A percentile compares a stretch with the other conserved stretches of the same genome.
Evolutionary conservation across 345 rosid species (phyloP).

Genomic region (Alliaria petiolata): DNA sequence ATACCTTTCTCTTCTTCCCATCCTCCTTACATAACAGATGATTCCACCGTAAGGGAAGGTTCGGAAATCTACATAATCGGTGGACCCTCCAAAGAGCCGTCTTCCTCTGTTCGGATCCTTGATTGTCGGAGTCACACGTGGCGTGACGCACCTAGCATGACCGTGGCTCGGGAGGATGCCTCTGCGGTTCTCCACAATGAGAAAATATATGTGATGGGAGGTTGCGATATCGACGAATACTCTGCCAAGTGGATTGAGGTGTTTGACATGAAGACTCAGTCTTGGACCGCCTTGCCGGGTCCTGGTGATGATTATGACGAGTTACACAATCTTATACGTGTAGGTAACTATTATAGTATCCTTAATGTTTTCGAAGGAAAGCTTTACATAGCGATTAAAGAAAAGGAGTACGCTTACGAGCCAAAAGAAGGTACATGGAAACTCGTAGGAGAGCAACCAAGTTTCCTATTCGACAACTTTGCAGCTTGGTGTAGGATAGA

Average conservation of each 20-base stretch:
- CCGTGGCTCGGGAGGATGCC: background rate
- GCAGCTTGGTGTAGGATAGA: background rate
- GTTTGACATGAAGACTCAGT: background rate
- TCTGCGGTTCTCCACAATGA: background rate
- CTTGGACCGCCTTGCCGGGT: background rate
- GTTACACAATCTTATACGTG: background rate
- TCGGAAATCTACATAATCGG: constrained; percentile 32
- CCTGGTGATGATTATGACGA: background rate
- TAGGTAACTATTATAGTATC: background rate
- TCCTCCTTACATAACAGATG: background rate
- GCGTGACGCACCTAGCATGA: background rate
- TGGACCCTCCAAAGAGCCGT: background rate
- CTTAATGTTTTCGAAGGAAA: background rate
- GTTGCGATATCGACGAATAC: background rate
- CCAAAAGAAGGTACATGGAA: background rate
- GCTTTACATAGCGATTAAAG: background rate
- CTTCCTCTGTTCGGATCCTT: background rate
- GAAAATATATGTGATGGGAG: background rate
- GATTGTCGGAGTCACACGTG: background rate
- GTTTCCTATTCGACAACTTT: too few species aligned
- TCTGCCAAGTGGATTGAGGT: background rate
- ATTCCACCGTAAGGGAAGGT: constrained; percentile 42
- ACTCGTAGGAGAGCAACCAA: background rate
- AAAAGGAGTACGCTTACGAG: background rate
- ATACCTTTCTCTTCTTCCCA: background rate